Base-by-base conservation (phyloP, 345 rosid genomes). In the Salix caprea region DNA sequence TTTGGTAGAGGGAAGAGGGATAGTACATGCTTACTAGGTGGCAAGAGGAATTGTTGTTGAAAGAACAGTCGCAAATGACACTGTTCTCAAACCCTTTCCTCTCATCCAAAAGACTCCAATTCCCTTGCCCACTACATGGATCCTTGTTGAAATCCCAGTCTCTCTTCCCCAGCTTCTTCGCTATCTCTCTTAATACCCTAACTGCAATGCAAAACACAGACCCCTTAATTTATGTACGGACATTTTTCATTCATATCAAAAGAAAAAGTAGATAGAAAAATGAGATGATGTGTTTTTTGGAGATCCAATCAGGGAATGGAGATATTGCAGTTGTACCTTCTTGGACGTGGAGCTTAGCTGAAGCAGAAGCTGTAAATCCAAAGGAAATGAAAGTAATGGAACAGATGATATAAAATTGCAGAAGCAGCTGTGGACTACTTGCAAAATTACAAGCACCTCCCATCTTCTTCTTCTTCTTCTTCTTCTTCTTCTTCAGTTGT, bases 71-170 rank as follows among this genome's bases (percentile, higher is more conserved):
- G 42, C 97, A 94, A 65, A 79, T 84, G 67, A 94, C 82, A 32
- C 46, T 87, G 87, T 88, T 91, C 79, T 87, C 88, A 71, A 84
- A 74, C 13, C 87, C 88, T 81, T 77, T 80, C 66, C 67, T 30
- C 42, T 69, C 77, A 24, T 79, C 88, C 26, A 24, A 14, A 3
- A 42, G 48, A 36, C 56, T 64, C 96, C 95, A 92, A 54, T 85
- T 91, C 81, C 90, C 91, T 77, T 84, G 75, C 24, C 92, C 89
- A 76, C 91, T 88, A 79, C 97, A 94, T 19, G 97, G 97, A 77
- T 93, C 99, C 71, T 83, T 80, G 21, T 79, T 75, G 67, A 90
- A 90, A 66, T 88, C 79, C 97, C 97, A 94, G 69, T 90, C 94
- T 68, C 75, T 87, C 81, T 89, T 91, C 84, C 90, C 96, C 75